Evolutionary conservation across 2,329 filamentous ascomycete genomes (phyloP).

Genomic region (Fusarium anthophilum): DNA sequence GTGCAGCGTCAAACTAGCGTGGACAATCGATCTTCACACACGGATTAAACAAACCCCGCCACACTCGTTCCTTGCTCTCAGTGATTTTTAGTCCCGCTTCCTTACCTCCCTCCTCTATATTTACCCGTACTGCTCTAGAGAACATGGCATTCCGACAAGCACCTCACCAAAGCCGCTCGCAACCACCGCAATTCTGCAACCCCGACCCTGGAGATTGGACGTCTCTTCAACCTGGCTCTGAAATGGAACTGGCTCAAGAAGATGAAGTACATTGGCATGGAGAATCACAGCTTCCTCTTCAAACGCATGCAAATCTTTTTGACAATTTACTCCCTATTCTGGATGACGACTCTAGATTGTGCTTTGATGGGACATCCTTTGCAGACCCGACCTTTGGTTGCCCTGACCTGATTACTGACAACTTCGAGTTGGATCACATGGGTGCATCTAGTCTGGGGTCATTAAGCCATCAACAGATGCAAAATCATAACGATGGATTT

Average conservation of each 20-base stretch:
- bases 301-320: accelerated
- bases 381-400: no score
- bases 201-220: accelerated
- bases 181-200: accelerated
- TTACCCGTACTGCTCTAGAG: accelerated
- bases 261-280: neutral
- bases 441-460: no score
- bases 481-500: no score
- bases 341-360: accelerated
- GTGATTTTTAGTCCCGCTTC: neutral
- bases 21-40: accelerated
- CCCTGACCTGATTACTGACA: no score
- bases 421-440: no score
- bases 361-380: accelerated
- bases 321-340: no score
- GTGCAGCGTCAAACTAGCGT: neutral
- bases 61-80: neutral
- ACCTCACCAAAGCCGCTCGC: accelerated
- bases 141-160: neutral
- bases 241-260: neutral
- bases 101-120: no score
- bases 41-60: neutral
- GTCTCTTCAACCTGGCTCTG: no score
- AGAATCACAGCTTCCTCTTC: neutral
- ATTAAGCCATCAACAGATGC: no score